These are phyloP conservation scores for Backusella circina DNA, from an alignment of 192 early-diverging fungal genomes.

Conservation along the genomic window DNA sequence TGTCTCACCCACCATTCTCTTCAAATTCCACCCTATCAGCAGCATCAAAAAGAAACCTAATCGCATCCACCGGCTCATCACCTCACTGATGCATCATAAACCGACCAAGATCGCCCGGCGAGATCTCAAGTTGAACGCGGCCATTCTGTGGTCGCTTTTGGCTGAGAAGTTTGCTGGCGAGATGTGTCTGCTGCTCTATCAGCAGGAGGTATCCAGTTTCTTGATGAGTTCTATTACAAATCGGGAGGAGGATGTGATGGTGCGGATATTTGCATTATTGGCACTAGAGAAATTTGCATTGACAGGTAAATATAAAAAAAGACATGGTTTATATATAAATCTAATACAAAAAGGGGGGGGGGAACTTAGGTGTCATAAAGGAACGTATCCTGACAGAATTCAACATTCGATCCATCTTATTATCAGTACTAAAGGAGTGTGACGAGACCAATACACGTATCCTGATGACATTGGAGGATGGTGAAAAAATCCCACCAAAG, in stretches of 20 bases:
- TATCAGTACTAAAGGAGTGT: conserved; percentile 12
- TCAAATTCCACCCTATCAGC: conserved; percentile 17
- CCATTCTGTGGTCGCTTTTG: conserved; percentile 50
- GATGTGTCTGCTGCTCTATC: conserved; percentile 44
- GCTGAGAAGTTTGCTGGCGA: conserved; percentile 54
- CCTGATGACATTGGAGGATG: not conserved
- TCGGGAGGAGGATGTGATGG: conserved; percentile 33
- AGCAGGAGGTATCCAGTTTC: conserved; percentile 42
- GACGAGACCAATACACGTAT: conserved; percentile 6
- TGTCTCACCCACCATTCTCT: conserved; percentile 42
- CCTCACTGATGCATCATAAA: not conserved
- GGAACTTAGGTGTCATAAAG: conserved; percentile 11
- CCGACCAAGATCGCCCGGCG: not conserved
- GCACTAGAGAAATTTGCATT: conserved; percentile 56
- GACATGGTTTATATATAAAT: not conserved
- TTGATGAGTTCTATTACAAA: conserved; percentile 40
- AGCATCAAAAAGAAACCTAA: conserved; percentile 12
- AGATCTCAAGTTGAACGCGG: conserved; percentile 36
- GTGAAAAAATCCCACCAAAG: conserved; percentile 14
- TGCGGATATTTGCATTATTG: conserved; percentile 49
- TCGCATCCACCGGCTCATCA: conserved; percentile 1
- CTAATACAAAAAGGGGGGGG: too few relatives aligned
- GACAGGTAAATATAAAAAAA: conserved; percentile 41
- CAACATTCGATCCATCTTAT: conserved; percentile 3
- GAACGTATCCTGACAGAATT: not conserved